Percentiles rank a stretch among this genome's conserved stretches.
Conservation (phyloP, 1,284 basidiomycete genomes). For the Sporisorium graminicola region DNA sequence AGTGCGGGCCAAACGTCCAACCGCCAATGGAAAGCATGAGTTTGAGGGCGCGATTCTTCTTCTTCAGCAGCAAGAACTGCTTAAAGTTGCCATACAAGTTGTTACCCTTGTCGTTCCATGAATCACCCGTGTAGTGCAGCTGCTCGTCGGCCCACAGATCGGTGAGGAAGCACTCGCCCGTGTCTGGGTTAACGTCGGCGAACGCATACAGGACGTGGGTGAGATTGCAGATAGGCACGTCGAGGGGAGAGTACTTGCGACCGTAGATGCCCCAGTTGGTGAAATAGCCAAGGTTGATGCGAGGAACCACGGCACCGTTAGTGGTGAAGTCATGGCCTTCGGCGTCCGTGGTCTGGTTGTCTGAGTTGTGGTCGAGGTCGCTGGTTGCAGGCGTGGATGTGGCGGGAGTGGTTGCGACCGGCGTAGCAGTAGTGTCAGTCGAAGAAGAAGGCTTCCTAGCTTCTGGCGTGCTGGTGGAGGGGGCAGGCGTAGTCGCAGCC, state of each 20-base stretch:
- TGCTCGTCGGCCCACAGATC: slow-evolving; percentile 84
- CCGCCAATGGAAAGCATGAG: slow-evolving; percentile 70
- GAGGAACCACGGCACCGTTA: slow-evolving; percentile 44
- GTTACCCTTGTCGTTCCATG: slow-evolving; percentile 72
- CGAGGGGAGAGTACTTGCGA: slow-evolving; percentile 79
- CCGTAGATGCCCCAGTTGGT: slow-evolving; percentile 89
- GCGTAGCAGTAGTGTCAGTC: slow-evolving; percentile 5
- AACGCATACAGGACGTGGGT: slow-evolving; percentile 90
- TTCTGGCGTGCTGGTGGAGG: slow-evolving; percentile 4
- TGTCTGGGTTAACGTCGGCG: slow-evolving; percentile 81
- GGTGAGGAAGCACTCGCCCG: slow-evolving; percentile 75
- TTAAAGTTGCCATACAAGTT: slow-evolving; percentile 90
- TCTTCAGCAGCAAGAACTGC: slow-evolving; percentile 85
- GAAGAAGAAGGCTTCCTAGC: slow-evolving; percentile 14
- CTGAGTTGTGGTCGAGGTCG: neutral
- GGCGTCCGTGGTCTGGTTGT: slow-evolving; percentile 7
- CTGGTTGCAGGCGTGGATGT: slow-evolving; percentile 9
- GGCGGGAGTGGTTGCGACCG: slow-evolving; percentile 12
- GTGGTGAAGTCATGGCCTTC: slow-evolving; percentile 37
- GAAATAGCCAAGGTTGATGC: slow-evolving; percentile 57
- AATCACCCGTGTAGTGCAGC: slow-evolving; percentile 76
- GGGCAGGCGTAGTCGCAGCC: slow-evolving; percentile 9
- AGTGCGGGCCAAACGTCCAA: slow-evolving; percentile 69
- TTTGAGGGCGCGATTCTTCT: slow-evolving; percentile 75
- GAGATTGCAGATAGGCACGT: slow-evolving; percentile 78